Evolutionary conservation across 2,329 filamentous ascomycete species (phyloP), one percentile per base, ranked within the genome.

Genomic region (Aspergillus ibericus): DNA sequence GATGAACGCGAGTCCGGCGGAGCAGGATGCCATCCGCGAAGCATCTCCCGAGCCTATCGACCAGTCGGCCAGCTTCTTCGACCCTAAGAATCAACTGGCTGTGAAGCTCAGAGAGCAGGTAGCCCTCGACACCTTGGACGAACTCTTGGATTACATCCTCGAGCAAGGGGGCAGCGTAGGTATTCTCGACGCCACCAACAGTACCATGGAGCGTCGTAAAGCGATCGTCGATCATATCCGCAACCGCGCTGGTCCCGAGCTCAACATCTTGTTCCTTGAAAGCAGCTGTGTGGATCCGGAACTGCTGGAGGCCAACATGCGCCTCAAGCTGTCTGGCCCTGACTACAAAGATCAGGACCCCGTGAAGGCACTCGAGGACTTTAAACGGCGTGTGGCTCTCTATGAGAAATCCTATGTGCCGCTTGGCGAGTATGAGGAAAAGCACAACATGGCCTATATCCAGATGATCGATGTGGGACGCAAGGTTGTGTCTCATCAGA

Each of bases 401-500:
- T 99, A 99, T 69, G 92, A 97, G 75, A 96, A 93, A 70, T 92
- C 92, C 15, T 99, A 99, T 70, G 88, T 93, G 6, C 91, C 95
- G 0, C 81, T 99, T 1, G 95, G 95, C 32, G 86, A 92, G 42
- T 96, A 92, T 63, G 95, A 99, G 73, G 95, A 99, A 77, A 84
- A 89, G 20, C 84, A 96, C 70, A 88, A 93, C 68, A 89, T 97
- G 85, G 91, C 96, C 60, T 99, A 96, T 72, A 96, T 99, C 63
- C 92, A 91, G 81, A 96, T 98, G 90, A 91, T 98, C 64, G 95
- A 99, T 74, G 95, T 99, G 2, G 95, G 95, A 42, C 87, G 93
- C 61, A 99, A 99, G 76, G 85, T 98, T 60, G 87, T 98, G 44
- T 90, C 93, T 48, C 90, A 96, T 73, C 90, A 95, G 62, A 87